Conservation (phyloP, 2,329 filamentous ascomycete genomes). For the Phaeophleospora eucalypticola region DNA sequence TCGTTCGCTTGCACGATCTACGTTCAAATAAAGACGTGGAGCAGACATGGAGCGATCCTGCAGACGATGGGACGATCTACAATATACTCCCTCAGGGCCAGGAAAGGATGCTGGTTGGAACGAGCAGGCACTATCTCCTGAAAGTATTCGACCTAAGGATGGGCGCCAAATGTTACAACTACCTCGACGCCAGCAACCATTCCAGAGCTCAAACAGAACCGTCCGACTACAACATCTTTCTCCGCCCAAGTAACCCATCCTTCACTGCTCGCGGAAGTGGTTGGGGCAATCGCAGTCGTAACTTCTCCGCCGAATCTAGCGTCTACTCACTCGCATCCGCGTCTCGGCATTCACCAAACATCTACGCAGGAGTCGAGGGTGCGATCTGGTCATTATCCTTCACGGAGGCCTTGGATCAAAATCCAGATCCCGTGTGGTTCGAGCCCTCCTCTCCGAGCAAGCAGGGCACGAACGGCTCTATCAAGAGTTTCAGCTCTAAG, state of each 20-base stretch:
- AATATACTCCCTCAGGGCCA: constrained; percentile 54
- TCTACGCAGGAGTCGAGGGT: constrained; percentile 49
- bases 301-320: constrained; percentile 34
- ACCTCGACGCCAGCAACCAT: constrained; percentile 22
- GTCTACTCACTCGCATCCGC: constrained; percentile 48
- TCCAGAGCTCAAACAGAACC: not conserved
- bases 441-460: constrained; percentile 4
- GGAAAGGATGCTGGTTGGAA: constrained; percentile 55
- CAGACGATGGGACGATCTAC: constrained; percentile 57
- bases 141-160: constrained; percentile 62
- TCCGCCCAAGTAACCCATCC: constrained; percentile 35
- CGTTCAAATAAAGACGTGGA: constrained; percentile 49
- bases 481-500: constrained; percentile 17
- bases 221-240: constrained; percentile 44
- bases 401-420: constrained; percentile 38
- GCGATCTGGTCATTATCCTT: constrained; percentile 43
- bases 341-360: constrained; percentile 39
- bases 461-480: not conserved
- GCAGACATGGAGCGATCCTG: constrained; percentile 49
- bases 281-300: constrained; percentile 23
- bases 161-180: constrained; percentile 31
- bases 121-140: constrained; percentile 54
- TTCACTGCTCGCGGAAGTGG: constrained; percentile 20
- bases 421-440: constrained; percentile 41
- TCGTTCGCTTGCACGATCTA: constrained; percentile 57